Percentiles rank a stretch among this genome's conserved stretches.
These are phyloP conservation scores for Coemansia pectinata DNA, from an alignment of 192 early-diverging fungal genomes.

Conservation along the genomic window DNA sequence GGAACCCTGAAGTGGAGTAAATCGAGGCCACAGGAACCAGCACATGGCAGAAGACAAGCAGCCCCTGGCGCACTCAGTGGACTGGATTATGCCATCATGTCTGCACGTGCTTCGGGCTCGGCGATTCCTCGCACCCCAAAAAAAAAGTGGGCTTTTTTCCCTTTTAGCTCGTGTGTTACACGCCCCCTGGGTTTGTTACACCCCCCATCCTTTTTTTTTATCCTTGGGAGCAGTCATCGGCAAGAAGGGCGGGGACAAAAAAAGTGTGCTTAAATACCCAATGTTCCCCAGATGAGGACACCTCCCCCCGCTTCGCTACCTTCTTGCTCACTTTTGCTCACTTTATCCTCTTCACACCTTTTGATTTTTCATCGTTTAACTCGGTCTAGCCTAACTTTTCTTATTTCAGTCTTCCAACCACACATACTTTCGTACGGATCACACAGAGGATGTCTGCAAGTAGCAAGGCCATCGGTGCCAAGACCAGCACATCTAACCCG, in stretches of 20 bases:
- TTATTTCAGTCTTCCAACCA: not conserved
- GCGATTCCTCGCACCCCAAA: constrained; percentile 6
- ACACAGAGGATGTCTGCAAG: not conserved
- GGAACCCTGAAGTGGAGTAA: constrained; percentile 1
- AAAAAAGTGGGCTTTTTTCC: not conserved
- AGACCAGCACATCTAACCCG: not conserved
- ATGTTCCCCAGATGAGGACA: constrained; percentile 7
- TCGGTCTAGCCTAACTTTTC: not conserved
- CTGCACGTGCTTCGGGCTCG: constrained; percentile 9
- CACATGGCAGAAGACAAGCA: not conserved
- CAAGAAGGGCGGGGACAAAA: constrained; percentile 6
- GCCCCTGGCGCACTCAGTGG: not conserved
- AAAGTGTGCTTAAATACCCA: constrained; percentile 10
- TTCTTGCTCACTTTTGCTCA: constrained; percentile 9
- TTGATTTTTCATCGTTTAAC: constrained; percentile 4
- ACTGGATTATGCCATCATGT: not conserved
- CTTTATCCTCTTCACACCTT: not conserved
- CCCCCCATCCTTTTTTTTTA: not conserved
- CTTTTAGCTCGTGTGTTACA: constrained; percentile 2
- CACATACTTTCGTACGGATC: not conserved
- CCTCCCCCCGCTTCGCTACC: constrained; percentile 1
- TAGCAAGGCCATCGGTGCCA: not conserved
- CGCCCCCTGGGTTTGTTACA: not conserved
- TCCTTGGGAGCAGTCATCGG: constrained; percentile 9
- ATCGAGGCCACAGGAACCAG: not conserved